Evolutionary conservation across 2,329 filamentous ascomycete genomes (phyloP), one percentile per base, ranked within the genome.

Genomic region (Penicillium janthinellum): DNA sequence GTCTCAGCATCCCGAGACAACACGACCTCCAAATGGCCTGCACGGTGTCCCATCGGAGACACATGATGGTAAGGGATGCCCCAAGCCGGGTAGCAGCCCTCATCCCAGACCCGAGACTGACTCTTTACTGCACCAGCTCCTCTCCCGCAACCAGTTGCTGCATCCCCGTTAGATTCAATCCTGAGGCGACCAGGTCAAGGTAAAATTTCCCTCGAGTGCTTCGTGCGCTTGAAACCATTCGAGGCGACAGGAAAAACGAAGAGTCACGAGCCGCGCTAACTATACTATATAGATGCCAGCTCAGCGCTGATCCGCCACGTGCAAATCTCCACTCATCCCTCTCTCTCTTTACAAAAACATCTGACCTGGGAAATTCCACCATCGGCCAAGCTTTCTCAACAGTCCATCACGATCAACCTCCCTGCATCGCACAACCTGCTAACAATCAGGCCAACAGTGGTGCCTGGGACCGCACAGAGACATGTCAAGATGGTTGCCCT

Each of bases 401-500:
- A 94, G 67, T 91, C 88, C 4, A 80, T 90, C 44, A 90, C 90
- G 5, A 79, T 95, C 57, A 88, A 87, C 59, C 79, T 95, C 10
- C 87, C 90, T 1, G 76, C 83, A 1, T 84, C 82, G 49, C 86
- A 92, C 68, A 87, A 86, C 66, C 88, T 88, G 59, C 78, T 96
- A 17, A 89, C 92, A 61, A 83, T 96, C 58, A 81, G 85, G 22
- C 88, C 90, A 4, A 84, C 83, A 11, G 80, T 96, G 17, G 84
- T 87, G 0, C 77, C 86, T 8, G 82, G 83, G 37, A 77, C 91
- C 4, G 84, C 88, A 60, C 83, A 85, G 54, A 87, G 91, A 35
- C 86, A 91, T 53, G 91, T 90, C 77, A 91, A 89, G 71, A 78
- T 95, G 38, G 92, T 91, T 71, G 89, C 92, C 37, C 83, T 86